Evolutionary conservation across 345 rosid species (phyloP).

Genomic region (Cardiospermum halicacabum): DNA sequence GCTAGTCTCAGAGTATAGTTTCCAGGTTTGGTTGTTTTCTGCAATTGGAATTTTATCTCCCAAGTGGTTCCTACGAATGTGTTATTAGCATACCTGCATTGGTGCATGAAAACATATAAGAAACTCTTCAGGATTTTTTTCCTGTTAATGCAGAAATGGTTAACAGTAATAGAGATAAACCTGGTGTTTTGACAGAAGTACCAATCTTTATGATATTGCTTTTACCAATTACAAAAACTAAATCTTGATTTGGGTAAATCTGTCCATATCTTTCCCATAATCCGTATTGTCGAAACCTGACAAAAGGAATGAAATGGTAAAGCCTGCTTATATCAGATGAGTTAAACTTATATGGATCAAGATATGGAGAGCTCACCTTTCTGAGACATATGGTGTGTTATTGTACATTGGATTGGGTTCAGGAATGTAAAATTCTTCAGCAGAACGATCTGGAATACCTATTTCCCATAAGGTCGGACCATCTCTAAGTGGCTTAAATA

Average conservation of each 20-base stretch:
- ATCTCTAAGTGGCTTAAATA: slow-evolving; percentile 57
- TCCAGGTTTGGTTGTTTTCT: slow-evolving; percentile 6
- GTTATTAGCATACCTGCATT: slow-evolving; percentile 24
- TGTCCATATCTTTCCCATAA: slow-evolving; percentile 80
- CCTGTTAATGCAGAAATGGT: not conserved
- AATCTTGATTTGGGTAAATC: slow-evolving; percentile 49
- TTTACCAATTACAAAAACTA: slow-evolving; percentile 51
- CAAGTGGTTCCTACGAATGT: slow-evolving; percentile 39
- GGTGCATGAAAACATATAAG: not conserved
- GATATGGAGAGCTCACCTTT: slow-evolving; percentile 30
- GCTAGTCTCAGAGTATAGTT: slow-evolving; percentile 51
- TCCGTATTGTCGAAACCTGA: slow-evolving; percentile 80
- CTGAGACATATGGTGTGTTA: slow-evolving; percentile 57
- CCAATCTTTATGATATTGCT: slow-evolving; percentile 75
- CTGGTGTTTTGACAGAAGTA: slow-evolving; percentile 76
- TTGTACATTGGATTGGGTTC: slow-evolving; percentile 64
- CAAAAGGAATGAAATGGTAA: not conserved
- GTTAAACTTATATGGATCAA: not conserved
- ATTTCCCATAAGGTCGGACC: slow-evolving; percentile 92
- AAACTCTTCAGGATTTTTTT: not conserved
- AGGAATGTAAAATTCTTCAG: slow-evolving; percentile 66
- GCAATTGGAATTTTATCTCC: slow-evolving; percentile 47
- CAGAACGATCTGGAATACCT: slow-evolving; percentile 73
- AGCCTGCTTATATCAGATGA: not conserved
- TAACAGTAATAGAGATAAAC: slow-evolving; percentile 32